phyloP scores from a whole-genome alignment of 371 early-diverging fungal genomes.

The Dinochytrium kinnereticum region DNA sequence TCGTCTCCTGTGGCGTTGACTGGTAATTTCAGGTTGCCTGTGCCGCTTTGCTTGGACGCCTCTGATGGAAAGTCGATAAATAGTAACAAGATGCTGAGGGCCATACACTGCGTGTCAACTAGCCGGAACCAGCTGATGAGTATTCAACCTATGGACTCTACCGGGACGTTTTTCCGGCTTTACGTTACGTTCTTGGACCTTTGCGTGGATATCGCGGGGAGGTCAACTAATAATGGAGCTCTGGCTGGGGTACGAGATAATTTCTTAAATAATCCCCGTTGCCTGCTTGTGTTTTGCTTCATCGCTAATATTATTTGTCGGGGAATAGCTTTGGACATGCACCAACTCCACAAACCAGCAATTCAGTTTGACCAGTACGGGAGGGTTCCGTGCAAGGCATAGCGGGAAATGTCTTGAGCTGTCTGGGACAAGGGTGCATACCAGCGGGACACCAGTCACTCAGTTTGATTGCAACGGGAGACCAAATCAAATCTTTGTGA shows the following conservation, averaged over 20 bases:
- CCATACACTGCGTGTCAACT: neutral
- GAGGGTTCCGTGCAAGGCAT: neutral
- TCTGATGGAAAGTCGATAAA: neutral
- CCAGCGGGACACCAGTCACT: neutral
- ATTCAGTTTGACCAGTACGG: neutral
- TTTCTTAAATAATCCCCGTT: too few relatives aligned
- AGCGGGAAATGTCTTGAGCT: conserved; percentile 5
- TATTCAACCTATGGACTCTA: conserved; percentile 12
- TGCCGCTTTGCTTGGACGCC: neutral
- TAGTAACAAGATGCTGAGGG: neutral
- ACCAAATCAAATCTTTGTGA: conserved; percentile 5
- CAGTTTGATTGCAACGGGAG: conserved; percentile 2
- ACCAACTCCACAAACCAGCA: conserved; percentile 10
- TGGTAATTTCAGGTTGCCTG: neutral
- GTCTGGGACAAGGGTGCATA: neutral
- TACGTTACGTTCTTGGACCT: neutral
- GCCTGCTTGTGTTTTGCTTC: too few relatives aligned
- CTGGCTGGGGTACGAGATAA: neutral
- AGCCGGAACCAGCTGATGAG: neutral
- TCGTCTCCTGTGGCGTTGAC: neutral
- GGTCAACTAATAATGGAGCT: neutral
- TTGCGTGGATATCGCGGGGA: neutral
- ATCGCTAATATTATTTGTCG: neutral
- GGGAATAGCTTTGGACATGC: conserved; percentile 4
- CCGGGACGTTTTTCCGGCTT: neutral